These are phyloP conservation scores for Talaromyces sp. DNA, from an alignment of 2,329 filamentous ascomycete genomes.

Conservation along the genomic window DNA sequence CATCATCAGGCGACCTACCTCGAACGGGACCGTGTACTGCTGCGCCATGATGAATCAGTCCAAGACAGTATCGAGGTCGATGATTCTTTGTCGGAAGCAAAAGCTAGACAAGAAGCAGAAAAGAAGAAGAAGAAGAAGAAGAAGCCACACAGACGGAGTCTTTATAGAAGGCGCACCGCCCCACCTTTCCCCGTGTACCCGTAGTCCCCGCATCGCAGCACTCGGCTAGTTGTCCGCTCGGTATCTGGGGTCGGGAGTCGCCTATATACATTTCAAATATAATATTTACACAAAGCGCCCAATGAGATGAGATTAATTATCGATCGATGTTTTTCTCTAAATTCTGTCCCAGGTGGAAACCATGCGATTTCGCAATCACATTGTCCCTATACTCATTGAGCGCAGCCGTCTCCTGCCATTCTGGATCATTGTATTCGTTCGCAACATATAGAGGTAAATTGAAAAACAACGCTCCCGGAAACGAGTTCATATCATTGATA, in stretches of 20 bases:
- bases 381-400: too few relatives aligned
- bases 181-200: neutral
- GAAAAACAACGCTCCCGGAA: too few relatives aligned
- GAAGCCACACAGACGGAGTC: neutral
- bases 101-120: neutral
- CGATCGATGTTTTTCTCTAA: too few relatives aligned
- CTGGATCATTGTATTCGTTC: too few relatives aligned
- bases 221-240: neutral
- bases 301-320: too few relatives aligned
- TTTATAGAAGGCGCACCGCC: neutral
- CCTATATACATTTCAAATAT: too few relatives aligned
- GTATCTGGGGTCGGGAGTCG: neutral
- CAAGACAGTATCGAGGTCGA: neutral
- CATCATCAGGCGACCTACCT: conserved; percentile 20
- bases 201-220: neutral
- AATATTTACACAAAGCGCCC: too few relatives aligned
- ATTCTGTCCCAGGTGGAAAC: too few relatives aligned
- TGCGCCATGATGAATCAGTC: conserved; percentile 21
- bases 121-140: neutral
- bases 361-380: too few relatives aligned
- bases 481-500: too few relatives aligned
- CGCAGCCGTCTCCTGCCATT: too few relatives aligned
- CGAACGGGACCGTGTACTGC: conserved; percentile 32
- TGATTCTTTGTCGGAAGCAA: neutral
- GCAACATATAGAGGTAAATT: too few relatives aligned